phyloP scores from a whole-genome alignment of 805 yeast genomes.

The Cyberlindnera nakhonratchasimensis region DNA sequence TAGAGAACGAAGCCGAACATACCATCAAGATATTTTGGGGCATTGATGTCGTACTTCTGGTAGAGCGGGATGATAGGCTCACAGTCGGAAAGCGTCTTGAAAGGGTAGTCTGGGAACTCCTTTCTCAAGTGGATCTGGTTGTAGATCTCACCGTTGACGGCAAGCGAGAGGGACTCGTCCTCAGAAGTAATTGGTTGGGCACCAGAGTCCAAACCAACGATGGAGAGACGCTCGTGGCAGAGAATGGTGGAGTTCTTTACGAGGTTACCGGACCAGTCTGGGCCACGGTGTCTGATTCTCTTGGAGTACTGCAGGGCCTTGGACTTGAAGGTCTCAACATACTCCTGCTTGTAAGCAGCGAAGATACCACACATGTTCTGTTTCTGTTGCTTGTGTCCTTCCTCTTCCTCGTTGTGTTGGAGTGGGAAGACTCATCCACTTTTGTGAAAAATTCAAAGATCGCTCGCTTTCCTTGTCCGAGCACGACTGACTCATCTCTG shows the following conservation, averaged over 20 bases:
- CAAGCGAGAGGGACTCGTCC: constrained; percentile 68
- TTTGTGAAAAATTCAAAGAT: not conserved
- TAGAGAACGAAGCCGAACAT: constrained; percentile 95
- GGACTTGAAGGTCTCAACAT: constrained; percentile 75
- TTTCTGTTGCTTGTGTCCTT: not conserved
- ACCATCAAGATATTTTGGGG: constrained; percentile 93
- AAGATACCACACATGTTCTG: constrained; percentile 92
- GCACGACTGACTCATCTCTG: constrained; percentile 4
- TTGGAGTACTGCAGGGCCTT: constrained; percentile 88
- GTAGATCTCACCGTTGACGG: constrained; percentile 98
- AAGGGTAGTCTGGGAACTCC: constrained; percentile 66
- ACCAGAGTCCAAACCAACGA: constrained; percentile 96
- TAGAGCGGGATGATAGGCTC: constrained; percentile 95
- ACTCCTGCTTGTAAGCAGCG: constrained; percentile 82
- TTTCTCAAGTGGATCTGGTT: constrained; percentile 90
- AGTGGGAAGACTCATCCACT: constrained; percentile 2
- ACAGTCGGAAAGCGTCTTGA: constrained; percentile 89
- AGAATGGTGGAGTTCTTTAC: constrained; percentile 76
- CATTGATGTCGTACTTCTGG: constrained; percentile 80
- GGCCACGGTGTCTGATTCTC: constrained; percentile 97
- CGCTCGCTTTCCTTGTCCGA: not conserved
- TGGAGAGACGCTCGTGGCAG: constrained; percentile 94
- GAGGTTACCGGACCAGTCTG: constrained; percentile 96
- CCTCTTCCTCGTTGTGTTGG: not conserved
- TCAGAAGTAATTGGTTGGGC: constrained; percentile 92